These are phyloP conservation scores for Globisporangium sylvaticum DNA, from an alignment of 352 stramenopile species.

Conservation along the genomic window DNA sequence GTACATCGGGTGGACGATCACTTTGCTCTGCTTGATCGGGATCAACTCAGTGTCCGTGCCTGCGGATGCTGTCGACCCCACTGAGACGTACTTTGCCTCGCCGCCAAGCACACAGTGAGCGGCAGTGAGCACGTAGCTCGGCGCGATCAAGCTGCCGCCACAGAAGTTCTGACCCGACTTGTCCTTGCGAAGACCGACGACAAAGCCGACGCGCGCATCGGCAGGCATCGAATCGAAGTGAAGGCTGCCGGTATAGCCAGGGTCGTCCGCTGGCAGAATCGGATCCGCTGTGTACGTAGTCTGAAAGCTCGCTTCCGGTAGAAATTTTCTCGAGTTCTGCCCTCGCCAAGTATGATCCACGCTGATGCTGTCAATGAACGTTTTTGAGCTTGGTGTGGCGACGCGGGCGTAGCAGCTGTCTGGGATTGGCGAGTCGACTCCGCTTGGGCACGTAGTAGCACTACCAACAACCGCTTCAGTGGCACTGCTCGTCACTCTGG, in stretches of 20 bases:
- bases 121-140: constrained; percentile 42
- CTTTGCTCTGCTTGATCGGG: constrained; percentile 22
- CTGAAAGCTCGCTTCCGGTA: neutral
- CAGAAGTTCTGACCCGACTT: constrained; percentile 36
- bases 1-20: constrained; percentile 31
- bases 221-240: constrained; percentile 16
- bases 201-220: constrained; percentile 23
- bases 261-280: neutral
- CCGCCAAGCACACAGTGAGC: constrained; percentile 32
- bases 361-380: constrained; percentile 10
- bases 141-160: constrained; percentile 38
- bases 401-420: constrained; percentile 4
- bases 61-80: constrained; percentile 26
- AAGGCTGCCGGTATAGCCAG: constrained; percentile 17
- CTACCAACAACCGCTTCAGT: neutral
- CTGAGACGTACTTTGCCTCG: constrained; percentile 26
- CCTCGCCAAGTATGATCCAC: neutral
- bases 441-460: neutral
- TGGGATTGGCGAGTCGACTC: neutral
- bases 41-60: constrained; percentile 31
- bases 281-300: neutral
- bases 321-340: neutral
- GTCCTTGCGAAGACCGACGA: constrained; percentile 30
- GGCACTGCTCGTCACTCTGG: neutral
- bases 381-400: neutral